phyloP scores from a whole-genome alignment of 805 yeast genomes.

The Saturnispora silvae region DNA sequence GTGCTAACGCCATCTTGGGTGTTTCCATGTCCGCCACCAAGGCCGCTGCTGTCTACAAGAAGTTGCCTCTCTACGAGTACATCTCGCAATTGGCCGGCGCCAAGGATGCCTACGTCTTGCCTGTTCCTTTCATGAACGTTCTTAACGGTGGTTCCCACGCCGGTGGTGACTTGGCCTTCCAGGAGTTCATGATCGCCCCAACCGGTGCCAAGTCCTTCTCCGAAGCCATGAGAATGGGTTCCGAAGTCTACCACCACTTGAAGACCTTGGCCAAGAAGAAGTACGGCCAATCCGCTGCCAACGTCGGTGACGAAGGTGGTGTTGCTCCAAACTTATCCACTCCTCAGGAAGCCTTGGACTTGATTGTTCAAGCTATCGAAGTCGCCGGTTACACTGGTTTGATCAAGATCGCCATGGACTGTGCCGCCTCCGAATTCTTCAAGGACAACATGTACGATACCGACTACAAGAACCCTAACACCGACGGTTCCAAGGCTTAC shows the following conservation, averaged over 20 bases:
- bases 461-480: slow-evolving; percentile 96
- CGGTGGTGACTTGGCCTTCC: slow-evolving; percentile 98
- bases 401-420: slow-evolving; percentile 87
- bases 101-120: slow-evolving; percentile 79
- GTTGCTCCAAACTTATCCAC: slow-evolving; percentile 96
- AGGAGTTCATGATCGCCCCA: slow-evolving; percentile 99
- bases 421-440: slow-evolving; percentile 97
- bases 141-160: slow-evolving; percentile 99
- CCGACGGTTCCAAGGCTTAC: slow-evolving; percentile 86
- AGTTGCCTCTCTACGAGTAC: slow-evolving; percentile 88
- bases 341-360: slow-evolving; percentile 95
- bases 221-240: slow-evolving; percentile 93
- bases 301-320: slow-evolving; percentile 99
- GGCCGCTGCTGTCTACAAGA: slow-evolving; percentile 96
- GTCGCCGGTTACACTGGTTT: slow-evolving; percentile 92
- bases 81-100: slow-evolving; percentile 72
- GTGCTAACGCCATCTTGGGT: slow-evolving; percentile 98
- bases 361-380: slow-evolving; percentile 81
- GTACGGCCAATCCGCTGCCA: slow-evolving; percentile 98
- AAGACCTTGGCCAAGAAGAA: slow-evolving; percentile 86
- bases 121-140: slow-evolving; percentile 99
- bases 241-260: slow-evolving; percentile 96
- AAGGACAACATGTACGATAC: slow-evolving; percentile 94
- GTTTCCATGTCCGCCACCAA: slow-evolving; percentile 94
- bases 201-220: slow-evolving; percentile 80